Evolutionary conservation across 257 asterid genomes (phyloP), one percentile per base, ranked within the genome.

Genomic region (Solanum peruvianum): DNA sequence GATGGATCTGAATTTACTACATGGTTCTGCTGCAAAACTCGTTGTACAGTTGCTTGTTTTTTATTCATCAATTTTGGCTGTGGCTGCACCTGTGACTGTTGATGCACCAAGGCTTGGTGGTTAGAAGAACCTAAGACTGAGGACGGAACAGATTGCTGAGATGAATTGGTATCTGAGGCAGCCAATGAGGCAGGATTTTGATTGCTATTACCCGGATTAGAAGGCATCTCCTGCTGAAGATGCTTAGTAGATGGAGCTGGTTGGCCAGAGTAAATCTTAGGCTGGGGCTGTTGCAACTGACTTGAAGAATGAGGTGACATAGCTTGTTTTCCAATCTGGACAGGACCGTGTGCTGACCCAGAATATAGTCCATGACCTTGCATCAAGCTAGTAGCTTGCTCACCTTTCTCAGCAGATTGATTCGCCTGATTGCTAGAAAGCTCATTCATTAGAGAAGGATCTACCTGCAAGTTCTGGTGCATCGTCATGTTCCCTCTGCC

Each of bases 401-500:
- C 96, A 73, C 92, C 93, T 87, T 91, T 93, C 86, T 92, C 95
- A 3, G 88, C 69, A 86, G 92, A 78, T 87, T 85, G 92, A 89
- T 85, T 92, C 52, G 88, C 93, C 45, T 92, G 87, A 91, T 86
- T 94, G 58, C 90, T n/a, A 7, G 97, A 89, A 90, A 92, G 88
- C 86, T 97, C 96, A 90, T 93, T 92, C 84, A 73, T 77, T 71
- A 86, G 70, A 82, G 97, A 89, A 9, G 96, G 90, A 85, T 95
- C 98, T 83, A 86, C 75, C 31, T 93, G 91, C 45, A 88, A 66
- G 89, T 91, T 93, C 88, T 92, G 98, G 87, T 94, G 92, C 90
- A 87, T 91, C 92, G 88, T 64, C 84, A 75, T 25, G 86, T 89
- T 93, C 90, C 97, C 99, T 89, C 95, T 91, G 71, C 93, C 96